Evolutionary conservation across 257 asterid species (phyloP).

Genomic region (Nicotiana knightiana): DNA sequence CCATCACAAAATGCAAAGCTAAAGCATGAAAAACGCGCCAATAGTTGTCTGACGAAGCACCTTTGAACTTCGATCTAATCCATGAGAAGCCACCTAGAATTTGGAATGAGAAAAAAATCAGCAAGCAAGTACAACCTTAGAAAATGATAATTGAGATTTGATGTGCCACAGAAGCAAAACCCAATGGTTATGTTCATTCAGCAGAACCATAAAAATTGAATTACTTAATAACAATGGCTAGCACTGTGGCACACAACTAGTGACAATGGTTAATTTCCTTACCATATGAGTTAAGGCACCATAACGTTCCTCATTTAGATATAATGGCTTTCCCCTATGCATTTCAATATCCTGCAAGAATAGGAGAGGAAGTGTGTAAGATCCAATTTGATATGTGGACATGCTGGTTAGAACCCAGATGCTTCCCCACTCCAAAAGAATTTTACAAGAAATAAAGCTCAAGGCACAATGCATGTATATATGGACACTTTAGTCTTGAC

Average conservation of each 20-base stretch:
- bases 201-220: background rate
- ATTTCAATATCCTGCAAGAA: constrained; percentile 75
- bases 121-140: background rate
- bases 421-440: background rate
- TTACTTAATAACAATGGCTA: background rate
- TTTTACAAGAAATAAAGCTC: background rate
- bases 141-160: background rate
- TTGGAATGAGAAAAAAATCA: constrained; percentile 20
- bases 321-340: constrained; percentile 86
- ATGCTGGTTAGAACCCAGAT: background rate
- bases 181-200: background rate
- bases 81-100: constrained; percentile 91
- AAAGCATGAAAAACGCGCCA: constrained; percentile 71
- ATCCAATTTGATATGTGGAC: constrained; percentile 6
- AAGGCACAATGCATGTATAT: background rate
- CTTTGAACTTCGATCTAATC: constrained; percentile 90
- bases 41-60: constrained; percentile 87
- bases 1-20: constrained; percentile 29
- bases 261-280: background rate
- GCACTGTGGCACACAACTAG: background rate
- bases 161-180: background rate
- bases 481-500: background rate
- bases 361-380: background rate
- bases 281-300: constrained; percentile 90
- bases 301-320: constrained; percentile 84